A percentile compares a stretch with the other conserved stretches of the same genome.
Evolutionary conservation across 805 yeast genomes (phyloP).

Genomic region (Millerago galiae): DNA sequence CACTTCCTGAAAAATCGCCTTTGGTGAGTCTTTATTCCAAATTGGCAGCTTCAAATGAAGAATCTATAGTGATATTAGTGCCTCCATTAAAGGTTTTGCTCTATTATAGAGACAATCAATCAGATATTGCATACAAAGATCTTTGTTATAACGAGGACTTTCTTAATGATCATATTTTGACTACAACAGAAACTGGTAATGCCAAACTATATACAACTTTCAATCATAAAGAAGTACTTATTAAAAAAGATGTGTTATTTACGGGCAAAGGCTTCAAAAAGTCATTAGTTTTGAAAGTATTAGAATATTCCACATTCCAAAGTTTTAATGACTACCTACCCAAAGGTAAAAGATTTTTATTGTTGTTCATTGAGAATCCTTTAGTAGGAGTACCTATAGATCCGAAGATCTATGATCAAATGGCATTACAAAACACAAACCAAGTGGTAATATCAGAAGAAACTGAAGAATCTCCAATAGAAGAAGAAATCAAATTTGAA

Average conservation of each 20-base stretch:
- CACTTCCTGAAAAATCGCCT: constrained; percentile 41
- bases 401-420: constrained; percentile 2
- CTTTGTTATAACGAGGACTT: constrained; percentile 56
- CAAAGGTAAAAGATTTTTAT: constrained; percentile 46
- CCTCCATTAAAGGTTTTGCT: constrained; percentile 50
- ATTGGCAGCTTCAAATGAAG: constrained; percentile 27
- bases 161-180: constrained; percentile 54
- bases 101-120: constrained; percentile 31
- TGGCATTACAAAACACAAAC: not conserved
- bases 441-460: not conserved
- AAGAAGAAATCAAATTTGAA: constrained; percentile 26
- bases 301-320: constrained; percentile 39
- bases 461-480: not conserved
- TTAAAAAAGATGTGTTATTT: constrained; percentile 48
- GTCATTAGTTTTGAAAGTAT: constrained; percentile 38
- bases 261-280: constrained; percentile 54
- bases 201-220: constrained; percentile 44
- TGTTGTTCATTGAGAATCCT: constrained; percentile 53
- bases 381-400: constrained; percentile 34
- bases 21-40: constrained; percentile 39
- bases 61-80: constrained; percentile 54
- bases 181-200: constrained; percentile 26
- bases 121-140: constrained; percentile 38
- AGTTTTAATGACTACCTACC: constrained; percentile 54
- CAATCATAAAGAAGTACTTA: constrained; percentile 47